A percentile compares a stretch with the other conserved stretches of the same genome.
Conservation (phyloP, 352 stramenopile genomes). For the Globisporangium megalacanthum region DNA sequence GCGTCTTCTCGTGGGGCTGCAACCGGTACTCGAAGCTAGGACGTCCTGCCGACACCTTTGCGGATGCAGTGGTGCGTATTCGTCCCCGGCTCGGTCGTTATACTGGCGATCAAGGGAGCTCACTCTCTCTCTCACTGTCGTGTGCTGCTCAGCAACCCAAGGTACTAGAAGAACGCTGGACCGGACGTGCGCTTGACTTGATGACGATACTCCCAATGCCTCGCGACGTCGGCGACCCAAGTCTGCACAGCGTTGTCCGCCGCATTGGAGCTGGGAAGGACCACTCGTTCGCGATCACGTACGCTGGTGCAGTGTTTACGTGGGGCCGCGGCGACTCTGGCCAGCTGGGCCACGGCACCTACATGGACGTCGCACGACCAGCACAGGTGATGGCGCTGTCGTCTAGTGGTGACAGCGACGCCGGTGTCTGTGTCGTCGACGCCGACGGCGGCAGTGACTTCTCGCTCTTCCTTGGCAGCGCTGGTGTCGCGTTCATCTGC, state of each 20-base stretch:
- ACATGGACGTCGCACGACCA: constrained; percentile 51
- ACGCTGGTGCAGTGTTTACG: constrained; percentile 50
- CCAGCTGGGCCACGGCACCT: constrained; percentile 58
- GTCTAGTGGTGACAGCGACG: background rate
- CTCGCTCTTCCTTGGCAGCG: constrained; percentile 30
- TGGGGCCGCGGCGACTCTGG: constrained; percentile 64
- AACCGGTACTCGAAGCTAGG: constrained; percentile 66
- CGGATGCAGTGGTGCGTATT: constrained; percentile 36
- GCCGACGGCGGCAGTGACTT: constrained; percentile 32
- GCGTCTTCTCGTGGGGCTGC: constrained; percentile 69
- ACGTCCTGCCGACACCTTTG: constrained; percentile 24
- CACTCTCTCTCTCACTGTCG: background rate
- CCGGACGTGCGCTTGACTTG: constrained; percentile 30
- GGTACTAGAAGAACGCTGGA: constrained; percentile 33
- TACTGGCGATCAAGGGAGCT: background rate
- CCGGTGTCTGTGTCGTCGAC: constrained; percentile 18
- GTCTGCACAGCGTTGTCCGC: constrained; percentile 28
- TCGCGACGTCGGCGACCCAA: constrained; percentile 12
- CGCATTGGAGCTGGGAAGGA: constrained; percentile 59
- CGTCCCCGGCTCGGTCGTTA: background rate
- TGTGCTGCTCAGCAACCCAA: constrained; percentile 34
- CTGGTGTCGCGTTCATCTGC: constrained; percentile 27
- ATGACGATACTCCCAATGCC: constrained; percentile 12
- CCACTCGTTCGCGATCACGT: constrained; percentile 58
- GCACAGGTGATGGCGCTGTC: constrained; percentile 59